Evolutionary conservation across 2,329 filamentous ascomycete genomes (phyloP), one percentile per base, ranked within the genome.

Genomic region (Xylaria sp.): DNA sequence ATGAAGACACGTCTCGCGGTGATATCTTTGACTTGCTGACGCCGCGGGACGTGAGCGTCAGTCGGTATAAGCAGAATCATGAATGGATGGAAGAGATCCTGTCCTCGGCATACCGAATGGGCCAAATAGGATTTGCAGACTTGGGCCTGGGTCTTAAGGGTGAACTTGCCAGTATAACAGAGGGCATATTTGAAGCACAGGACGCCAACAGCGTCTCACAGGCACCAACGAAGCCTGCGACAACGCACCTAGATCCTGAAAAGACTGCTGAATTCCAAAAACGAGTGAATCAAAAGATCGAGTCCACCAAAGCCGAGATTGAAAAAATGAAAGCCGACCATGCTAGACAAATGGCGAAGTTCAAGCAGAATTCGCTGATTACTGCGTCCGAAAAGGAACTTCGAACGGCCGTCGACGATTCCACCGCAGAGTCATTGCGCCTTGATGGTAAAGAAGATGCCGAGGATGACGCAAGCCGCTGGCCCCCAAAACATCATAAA

Each of bases 71-170:
- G 78, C 94, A 98, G 78, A 97, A 99, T 76, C 95, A 99, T 76
- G 94, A 97, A 80, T 98, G 95, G 96, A 97, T 99, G 93, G 96
- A 98, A 78, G 95, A 99, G 81, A 91, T 99, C 34, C 88, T 98
- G 63, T 93, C 92, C 0, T 98, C 95, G 1, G 94, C 94, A 0
- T 98, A 97, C 78, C 87, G 92, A 28, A 92, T 95, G 70, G 88
- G 88, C 59, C 93, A 97, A 78, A 97, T 99, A 67, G 89, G 91
- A 9, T 94, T 95, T 0, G 89, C 94, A 2, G 94, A 97, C 78
- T 88, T 98, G 41, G 94, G 94, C 0, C 84, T 98, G 10, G 96
- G 96, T 3, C 87, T 92, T 60, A 92, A 91, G 80, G 96, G 96
- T 46, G 92, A 94, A 80, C 85, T 99, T 23, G 90, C 92, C 28